Base-by-base conservation (phyloP, 345 rosid species). In the Linum usitatissimum region DNA sequence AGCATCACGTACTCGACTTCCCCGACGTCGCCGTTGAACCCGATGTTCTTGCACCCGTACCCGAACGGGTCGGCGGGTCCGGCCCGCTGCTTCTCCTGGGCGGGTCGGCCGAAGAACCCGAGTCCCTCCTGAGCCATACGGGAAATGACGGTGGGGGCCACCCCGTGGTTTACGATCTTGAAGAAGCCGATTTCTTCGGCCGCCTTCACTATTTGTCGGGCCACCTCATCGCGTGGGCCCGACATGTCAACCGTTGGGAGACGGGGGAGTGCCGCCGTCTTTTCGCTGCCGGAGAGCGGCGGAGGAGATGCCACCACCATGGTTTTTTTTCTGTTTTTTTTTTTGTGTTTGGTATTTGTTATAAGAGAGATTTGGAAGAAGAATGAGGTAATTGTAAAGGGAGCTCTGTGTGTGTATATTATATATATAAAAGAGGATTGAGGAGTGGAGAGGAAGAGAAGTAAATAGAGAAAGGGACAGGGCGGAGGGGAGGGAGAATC, bases 21-120 rank as follows among this genome's bases (percentile, higher is more conserved):
- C 3, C 80, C 80, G 2, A 45, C 21, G 42, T 76, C 80, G 15
- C 80, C 80, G 19, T 66, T 76, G 12, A 68, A 62, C 48, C 80
- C 80, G 45, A 76, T 72, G n/a, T 62, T 72, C 61, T 62, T 76
- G 64, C 77, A 64, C 17, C 80, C 80, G 20, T 76, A 76, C 10
- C 80, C 80, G 5, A 72, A 53, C 9, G 77, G 76, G 61, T 60
- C 62, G n/a, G 74, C 71, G 0, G 71, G 74, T 1, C 71, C 77
- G 4, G 71, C 66, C 55, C 30, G 58, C 36, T 66, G 63, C 66
- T 76, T 76, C 36, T 76, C 80, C 0, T 30, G 38, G 8, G 34
- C 55, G 2, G 77, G 57, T 48, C 64, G 64, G 3, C 31, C 65
- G 30, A 76, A 76, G 64, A 76, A 76, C 45, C 18, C 60, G 6